Conservation (phyloP, 352 stramenopile species). For the Pythium sukuiense region DNA sequence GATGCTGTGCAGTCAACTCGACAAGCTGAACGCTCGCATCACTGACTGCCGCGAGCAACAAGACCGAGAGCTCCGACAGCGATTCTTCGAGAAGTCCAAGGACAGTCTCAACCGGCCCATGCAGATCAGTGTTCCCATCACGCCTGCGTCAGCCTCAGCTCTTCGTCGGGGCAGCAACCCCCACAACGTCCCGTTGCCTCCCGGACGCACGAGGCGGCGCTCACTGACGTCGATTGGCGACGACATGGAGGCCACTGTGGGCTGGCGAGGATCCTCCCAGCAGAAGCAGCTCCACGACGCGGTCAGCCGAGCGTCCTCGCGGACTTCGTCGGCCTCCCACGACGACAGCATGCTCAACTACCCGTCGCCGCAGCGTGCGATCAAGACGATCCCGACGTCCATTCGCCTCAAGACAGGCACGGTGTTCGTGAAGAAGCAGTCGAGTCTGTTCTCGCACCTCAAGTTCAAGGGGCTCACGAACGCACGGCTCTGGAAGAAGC, state of each 20-base stretch:
- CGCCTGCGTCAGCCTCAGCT: not conserved
- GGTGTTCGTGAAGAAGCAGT: conserved; percentile 82
- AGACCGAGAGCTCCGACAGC: conserved; percentile 70
- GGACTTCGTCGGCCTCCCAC: conserved; percentile 11
- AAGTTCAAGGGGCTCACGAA: conserved; percentile 64
- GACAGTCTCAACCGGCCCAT: conserved; percentile 47
- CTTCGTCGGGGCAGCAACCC: conserved; percentile 28
- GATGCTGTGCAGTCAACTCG: conserved; percentile 78
- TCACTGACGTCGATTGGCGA: conserved; percentile 38
- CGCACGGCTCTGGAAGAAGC: conserved; percentile 76
- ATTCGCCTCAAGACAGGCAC: conserved; percentile 59
- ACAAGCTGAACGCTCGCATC: conserved; percentile 77
- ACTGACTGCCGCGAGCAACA: conserved; percentile 73
- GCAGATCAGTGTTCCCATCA: conserved; percentile 34
- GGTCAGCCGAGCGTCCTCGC: conserved; percentile 6
- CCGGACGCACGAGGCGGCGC: conserved; percentile 34
- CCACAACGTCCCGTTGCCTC: conserved; percentile 3
- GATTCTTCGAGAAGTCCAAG: conserved; percentile 77
- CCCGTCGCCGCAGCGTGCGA: conserved; percentile 11
- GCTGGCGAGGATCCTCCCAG: conserved; percentile 1
- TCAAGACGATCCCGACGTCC: conserved; percentile 39
- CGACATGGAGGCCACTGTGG: conserved; percentile 9
- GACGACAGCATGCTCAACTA: conserved; percentile 20
- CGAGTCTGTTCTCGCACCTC: conserved; percentile 73
- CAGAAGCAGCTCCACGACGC: conserved; percentile 1